phyloP scores from a whole-genome alignment of 768 basidiomycete genomes.

The Tulasnella sp. region DNA sequence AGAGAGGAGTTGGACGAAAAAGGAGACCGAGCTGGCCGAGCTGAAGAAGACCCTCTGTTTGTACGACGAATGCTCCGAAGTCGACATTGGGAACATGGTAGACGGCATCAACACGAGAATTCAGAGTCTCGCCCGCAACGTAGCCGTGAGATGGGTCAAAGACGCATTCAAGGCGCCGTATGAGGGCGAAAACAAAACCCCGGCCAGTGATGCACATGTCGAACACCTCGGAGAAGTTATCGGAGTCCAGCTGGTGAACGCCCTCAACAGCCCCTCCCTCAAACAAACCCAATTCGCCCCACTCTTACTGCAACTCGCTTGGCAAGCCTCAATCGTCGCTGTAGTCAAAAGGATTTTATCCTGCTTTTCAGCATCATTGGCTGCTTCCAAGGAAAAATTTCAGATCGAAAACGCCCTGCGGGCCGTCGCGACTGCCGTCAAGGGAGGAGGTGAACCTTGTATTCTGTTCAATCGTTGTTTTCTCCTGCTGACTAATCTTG shows the following conservation, averaged over 20 bases:
- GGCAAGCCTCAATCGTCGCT: neutral
- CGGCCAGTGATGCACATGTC: neutral
- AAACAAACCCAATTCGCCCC: neutral
- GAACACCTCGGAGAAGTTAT: neutral
- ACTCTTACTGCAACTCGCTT: neutral
- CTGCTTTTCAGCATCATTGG: neutral
- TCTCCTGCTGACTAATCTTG: too few relatives aligned
- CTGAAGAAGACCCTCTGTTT: neutral
- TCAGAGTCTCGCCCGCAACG: neutral
- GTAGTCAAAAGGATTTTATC: neutral
- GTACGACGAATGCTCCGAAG: slow-evolving; percentile 1
- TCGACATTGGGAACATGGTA: neutral
- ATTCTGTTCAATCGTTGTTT: neutral
- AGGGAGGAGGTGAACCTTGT: neutral
- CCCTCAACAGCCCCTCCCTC: neutral
- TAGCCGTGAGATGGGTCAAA: neutral
- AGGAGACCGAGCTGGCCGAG: neutral
- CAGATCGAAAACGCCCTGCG: neutral
- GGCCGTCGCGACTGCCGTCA: neutral
- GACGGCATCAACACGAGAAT: neutral
- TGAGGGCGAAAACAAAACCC: neutral
- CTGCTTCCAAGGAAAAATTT: neutral
- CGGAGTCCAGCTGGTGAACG: neutral
- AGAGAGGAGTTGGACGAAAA: neutral
- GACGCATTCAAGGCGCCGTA: neutral